Conservation (phyloP, 352 stramenopile genomes). For the Phytophthora sp. region DNA sequence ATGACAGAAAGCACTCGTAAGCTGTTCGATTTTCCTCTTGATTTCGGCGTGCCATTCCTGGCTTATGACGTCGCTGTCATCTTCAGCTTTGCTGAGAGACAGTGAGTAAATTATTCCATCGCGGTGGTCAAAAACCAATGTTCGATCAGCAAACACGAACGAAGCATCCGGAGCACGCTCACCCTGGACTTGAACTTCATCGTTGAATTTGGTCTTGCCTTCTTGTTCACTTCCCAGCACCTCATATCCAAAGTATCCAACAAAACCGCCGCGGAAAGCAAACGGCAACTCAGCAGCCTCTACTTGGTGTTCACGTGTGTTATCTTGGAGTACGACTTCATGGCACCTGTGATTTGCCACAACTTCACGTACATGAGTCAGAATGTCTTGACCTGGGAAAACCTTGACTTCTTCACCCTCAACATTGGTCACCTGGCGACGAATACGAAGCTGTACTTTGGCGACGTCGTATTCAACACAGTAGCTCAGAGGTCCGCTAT, state of each 20-base stretch:
- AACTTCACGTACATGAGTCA: conserved; percentile 47
- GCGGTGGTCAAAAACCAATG: conserved; percentile 90
- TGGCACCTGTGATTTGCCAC: conserved; percentile 44
- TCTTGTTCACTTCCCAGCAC: conserved; percentile 54
- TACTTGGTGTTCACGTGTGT: conserved; percentile 1
- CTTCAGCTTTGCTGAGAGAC: conserved; percentile 38
- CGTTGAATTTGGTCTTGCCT: conserved; percentile 22
- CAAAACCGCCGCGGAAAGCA: conserved; percentile 81
- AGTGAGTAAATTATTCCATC: conserved; percentile 82
- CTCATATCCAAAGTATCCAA: conserved; percentile 91
- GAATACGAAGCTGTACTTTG: conserved; percentile 55
- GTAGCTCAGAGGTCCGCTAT: conserved; percentile 58
- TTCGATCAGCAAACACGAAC: conserved; percentile 91
- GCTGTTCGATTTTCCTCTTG: conserved; percentile 18
- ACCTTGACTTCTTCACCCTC: conserved; percentile 29
- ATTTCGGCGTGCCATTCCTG: conserved; percentile 32
- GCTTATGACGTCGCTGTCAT: conserved; percentile 1
- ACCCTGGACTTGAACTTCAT: conserved; percentile 6
- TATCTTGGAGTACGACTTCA: conserved; percentile 27
- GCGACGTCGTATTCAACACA: conserved; percentile 70
- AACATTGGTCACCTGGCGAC: conserved; percentile 12
- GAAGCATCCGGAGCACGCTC: conserved; percentile 83
- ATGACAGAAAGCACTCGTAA: conserved; percentile 14
- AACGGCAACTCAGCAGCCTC: conserved; percentile 53
- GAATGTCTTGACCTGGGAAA: conserved; percentile 28